Conservation (phyloP, 306 rosid genomes). For the Phaseolus lunatus region DNA sequence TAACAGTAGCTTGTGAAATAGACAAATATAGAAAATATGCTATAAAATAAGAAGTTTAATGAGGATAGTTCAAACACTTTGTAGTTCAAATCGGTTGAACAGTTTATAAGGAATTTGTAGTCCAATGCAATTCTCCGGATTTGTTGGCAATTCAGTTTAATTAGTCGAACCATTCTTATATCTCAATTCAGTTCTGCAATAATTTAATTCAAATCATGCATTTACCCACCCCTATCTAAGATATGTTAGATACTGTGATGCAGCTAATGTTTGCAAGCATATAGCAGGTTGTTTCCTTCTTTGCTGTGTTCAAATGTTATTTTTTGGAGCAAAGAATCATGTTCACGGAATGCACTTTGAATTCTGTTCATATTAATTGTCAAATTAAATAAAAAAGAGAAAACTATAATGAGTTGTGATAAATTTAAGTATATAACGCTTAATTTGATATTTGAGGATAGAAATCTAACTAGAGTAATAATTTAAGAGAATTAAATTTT, state of each 20-base stretch:
- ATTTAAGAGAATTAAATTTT: background rate
- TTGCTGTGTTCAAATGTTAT: background rate
- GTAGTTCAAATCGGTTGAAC: too few species aligned
- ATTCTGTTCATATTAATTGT: background rate
- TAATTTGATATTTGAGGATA: background rate
- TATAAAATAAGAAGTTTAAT: too few species aligned
- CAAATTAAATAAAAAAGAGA: background rate
- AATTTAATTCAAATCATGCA: too few species aligned
- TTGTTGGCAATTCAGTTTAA: too few species aligned
- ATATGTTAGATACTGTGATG: conserved; percentile 4
- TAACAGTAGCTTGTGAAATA: too few species aligned
- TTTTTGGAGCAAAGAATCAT: background rate
- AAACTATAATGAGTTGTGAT: background rate
- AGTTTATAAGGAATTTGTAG: too few species aligned
- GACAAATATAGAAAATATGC: too few species aligned
- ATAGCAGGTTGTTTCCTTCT: conserved; percentile 35
- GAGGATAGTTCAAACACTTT: too few species aligned
- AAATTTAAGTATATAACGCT: background rate
- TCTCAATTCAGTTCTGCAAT: too few species aligned
- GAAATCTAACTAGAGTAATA: background rate
- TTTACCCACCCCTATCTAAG: too few species aligned
- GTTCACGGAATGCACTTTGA: background rate
- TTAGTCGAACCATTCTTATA: too few species aligned
- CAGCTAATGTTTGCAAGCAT: conserved; percentile 9
- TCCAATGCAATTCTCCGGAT: too few species aligned